Conservation (phyloP, 208 protist species). For the Trypanosoma avium region DNA sequence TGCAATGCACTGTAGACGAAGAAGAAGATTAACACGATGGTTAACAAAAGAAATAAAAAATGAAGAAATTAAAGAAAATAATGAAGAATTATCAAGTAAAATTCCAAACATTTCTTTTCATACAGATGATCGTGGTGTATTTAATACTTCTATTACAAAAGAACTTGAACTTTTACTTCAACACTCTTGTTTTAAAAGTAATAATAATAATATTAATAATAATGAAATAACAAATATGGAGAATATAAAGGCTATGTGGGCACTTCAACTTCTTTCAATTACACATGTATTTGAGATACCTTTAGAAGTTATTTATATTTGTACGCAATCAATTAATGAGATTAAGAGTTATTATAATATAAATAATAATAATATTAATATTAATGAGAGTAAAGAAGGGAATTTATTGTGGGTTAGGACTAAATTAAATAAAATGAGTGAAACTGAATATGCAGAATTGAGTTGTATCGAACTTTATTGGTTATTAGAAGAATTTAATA, state of each 20-base stretch:
- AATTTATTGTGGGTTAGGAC: neutral
- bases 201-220: neutral
- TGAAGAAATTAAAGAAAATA: neutral
- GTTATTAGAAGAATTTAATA: conserved; percentile 26
- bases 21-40: conserved; percentile 14
- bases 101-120: conserved; percentile 70
- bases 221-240: neutral
- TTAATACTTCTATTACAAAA: conserved; percentile 57
- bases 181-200: conserved; percentile 30
- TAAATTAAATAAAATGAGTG: neutral
- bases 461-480: conserved; percentile 23
- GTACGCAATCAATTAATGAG: neutral
- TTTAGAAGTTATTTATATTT: conserved; percentile 41
- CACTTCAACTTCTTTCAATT: conserved; percentile 52
- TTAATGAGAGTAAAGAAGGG: neutral
- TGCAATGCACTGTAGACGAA: conserved; percentile 19
- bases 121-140: conserved; percentile 88
- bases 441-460: conserved; percentile 8
- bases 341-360: neutral
- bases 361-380: neutral
- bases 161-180: conserved; percentile 54
- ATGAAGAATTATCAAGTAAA: neutral
- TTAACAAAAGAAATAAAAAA: neutral
- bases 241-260: conserved; percentile 32
- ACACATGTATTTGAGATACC: conserved; percentile 61